Conservation (phyloP, 441 rosid genomes). For the Syzygium syzygioides region DNA sequence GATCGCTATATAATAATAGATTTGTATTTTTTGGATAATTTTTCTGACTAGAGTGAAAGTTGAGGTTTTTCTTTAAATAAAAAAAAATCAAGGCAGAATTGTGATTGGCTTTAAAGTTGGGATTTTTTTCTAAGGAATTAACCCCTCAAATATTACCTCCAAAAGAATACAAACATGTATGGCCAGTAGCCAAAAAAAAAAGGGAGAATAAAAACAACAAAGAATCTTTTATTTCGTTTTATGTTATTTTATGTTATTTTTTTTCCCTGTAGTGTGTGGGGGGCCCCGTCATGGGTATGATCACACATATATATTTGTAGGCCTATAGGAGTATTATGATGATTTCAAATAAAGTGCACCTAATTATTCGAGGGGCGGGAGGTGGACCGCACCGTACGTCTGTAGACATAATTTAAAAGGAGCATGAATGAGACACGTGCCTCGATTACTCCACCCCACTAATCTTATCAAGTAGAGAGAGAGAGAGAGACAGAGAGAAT, state of each 20-base stretch:
- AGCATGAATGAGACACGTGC: constrained; percentile 14
- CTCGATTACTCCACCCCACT: neutral
- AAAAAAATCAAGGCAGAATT: no score
- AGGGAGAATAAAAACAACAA: neutral
- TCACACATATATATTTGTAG: neutral
- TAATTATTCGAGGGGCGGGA: neutral
- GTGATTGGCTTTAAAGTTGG: no score
- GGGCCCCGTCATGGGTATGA: neutral
- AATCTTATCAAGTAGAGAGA: neutral
- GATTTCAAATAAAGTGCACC: constrained; percentile 5
- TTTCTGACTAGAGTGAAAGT: no score
- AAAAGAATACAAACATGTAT: neutral
- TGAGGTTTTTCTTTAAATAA: no score
- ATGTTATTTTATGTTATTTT: neutral
- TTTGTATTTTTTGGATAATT: neutral
- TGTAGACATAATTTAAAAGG: neutral
- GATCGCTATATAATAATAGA: neutral
- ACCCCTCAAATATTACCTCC: neutral
- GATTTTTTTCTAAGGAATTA: neutral
- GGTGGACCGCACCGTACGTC: constrained; percentile 3
- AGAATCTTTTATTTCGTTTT: neutral
- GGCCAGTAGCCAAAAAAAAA: neutral
- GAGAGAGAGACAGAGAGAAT: neutral
- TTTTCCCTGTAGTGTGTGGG: neutral
- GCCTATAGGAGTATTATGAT: neutral